A percentile compares a stretch with the other conserved stretches of the same genome.
These are phyloP conservation scores for Fagus crenata DNA, from an alignment of 306 rosid genomes.

Conservation along the genomic window DNA sequence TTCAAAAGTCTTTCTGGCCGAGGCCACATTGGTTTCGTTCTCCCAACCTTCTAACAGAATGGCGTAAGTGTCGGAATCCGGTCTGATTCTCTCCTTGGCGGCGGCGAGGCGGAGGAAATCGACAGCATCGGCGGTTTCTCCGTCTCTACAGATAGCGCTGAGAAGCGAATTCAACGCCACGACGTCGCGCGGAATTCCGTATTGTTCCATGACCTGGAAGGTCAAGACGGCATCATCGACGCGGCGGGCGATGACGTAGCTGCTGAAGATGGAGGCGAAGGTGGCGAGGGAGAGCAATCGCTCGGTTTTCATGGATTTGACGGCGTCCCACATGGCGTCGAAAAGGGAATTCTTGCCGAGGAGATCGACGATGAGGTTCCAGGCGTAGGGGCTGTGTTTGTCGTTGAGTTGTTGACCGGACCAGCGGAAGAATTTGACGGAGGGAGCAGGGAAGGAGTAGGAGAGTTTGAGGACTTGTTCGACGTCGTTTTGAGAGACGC, in stretches of 20 bases:
- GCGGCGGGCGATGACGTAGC: slow-evolving; percentile 46
- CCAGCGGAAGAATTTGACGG: slow-evolving; percentile 76
- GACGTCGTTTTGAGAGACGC: slow-evolving; percentile 45
- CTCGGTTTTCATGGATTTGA: slow-evolving; percentile 50
- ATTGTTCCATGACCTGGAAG: slow-evolving; percentile 54
- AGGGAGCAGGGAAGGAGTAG: slow-evolving; percentile 54
- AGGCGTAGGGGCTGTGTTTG: slow-evolving; percentile 61
- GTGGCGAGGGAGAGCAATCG: slow-evolving; percentile 52
- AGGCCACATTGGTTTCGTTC: slow-evolving; percentile 42
- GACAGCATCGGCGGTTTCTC: slow-evolving; percentile 39
- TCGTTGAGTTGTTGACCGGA: slow-evolving; percentile 50
- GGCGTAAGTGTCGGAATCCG: slow-evolving; percentile 53
- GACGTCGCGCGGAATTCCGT: slow-evolving; percentile 46
- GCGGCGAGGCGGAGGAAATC: slow-evolving; percentile 39
- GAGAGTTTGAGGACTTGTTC: slow-evolving; percentile 63
- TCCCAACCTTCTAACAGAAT: slow-evolving; percentile 78
- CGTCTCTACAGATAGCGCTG: slow-evolving; percentile 68
- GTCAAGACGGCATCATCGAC: slow-evolving; percentile 46
- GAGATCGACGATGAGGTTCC: slow-evolving; percentile 65
- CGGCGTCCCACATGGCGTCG: slow-evolving; percentile 72
- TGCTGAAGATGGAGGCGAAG: slow-evolving; percentile 63
- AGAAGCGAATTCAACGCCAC: slow-evolving; percentile 58
- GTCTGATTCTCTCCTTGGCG: slow-evolving; percentile 45
- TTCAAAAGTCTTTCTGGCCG: slow-evolving; percentile 51
- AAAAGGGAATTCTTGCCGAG: slow-evolving; percentile 57